Percentiles rank a stretch among this genome's conserved stretches.
These are phyloP conservation scores for Candida loeiensis DNA, from an alignment of 805 yeast species.

Conservation along the genomic window DNA sequence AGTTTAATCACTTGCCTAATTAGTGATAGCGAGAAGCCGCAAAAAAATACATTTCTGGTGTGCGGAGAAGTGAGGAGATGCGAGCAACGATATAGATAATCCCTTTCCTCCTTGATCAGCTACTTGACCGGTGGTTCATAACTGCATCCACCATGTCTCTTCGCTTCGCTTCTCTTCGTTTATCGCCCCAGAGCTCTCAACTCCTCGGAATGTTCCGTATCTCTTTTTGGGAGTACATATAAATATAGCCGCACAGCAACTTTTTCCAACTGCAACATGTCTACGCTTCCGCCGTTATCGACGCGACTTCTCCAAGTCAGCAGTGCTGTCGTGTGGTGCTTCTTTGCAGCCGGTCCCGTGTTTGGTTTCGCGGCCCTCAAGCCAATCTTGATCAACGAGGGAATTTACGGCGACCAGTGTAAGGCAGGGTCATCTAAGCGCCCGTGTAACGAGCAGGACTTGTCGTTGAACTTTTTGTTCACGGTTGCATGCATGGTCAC, in stretches of 20 bases:
- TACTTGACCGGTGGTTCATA: too few relatives aligned
- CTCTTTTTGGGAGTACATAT: neutral
- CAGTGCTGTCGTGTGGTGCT: slow-evolving; percentile 54
- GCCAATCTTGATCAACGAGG: slow-evolving; percentile 48
- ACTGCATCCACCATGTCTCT: too few relatives aligned
- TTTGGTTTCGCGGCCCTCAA: slow-evolving; percentile 61
- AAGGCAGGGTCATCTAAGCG: slow-evolving; percentile 15
- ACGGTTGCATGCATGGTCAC: slow-evolving; percentile 85
- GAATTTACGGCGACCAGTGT: slow-evolving; percentile 44
- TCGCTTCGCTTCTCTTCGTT: neutral
- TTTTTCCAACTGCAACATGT: neutral
- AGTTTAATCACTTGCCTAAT: too few relatives aligned
- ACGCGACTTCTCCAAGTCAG: slow-evolving; percentile 33
- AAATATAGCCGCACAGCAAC: neutral
- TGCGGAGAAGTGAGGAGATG: too few relatives aligned
- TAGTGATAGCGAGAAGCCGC: too few relatives aligned
- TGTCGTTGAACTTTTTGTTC: slow-evolving; percentile 77
- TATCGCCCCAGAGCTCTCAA: neutral
- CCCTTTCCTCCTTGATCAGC: too few relatives aligned
- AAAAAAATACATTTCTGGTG: too few relatives aligned
- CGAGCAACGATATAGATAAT: too few relatives aligned
- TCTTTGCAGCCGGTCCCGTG: slow-evolving; percentile 55
- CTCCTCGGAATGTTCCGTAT: neutral
- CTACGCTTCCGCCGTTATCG: slow-evolving; percentile 10
- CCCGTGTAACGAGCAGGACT: slow-evolving; percentile 73